These are phyloP conservation scores for Croton laevigatus DNA, from an alignment of 441 rosid species.

Conservation along the genomic window DNA sequence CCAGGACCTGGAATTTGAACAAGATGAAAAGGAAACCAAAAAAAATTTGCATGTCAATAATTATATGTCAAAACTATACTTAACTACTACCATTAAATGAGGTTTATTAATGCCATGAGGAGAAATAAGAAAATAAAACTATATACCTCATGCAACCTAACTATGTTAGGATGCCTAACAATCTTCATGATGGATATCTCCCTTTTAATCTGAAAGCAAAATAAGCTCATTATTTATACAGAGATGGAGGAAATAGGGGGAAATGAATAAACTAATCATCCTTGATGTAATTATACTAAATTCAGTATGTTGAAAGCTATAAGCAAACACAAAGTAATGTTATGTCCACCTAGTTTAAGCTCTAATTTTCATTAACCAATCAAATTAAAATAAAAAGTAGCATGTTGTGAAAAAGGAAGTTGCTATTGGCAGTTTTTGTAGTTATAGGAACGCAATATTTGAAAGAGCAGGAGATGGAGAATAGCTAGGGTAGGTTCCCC, in stretches of 20 bases:
- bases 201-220: constrained; percentile 62
- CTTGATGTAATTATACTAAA: not conserved
- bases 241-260: too few relatives aligned
- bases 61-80: not conserved
- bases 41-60: constrained; percentile 11
- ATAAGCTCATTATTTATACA: constrained; percentile 2
- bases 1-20: constrained; percentile 56
- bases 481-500: not conserved
- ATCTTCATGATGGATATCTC: constrained; percentile 97
- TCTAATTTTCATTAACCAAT: not conserved
- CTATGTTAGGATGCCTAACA: constrained; percentile 89
- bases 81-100: not conserved
- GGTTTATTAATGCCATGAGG: not conserved
- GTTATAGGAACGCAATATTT: not conserved
- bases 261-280: constrained; percentile 7
- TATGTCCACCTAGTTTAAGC: not conserved
- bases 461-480: not conserved
- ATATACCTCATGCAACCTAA: constrained; percentile 76
- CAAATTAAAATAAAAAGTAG: too few relatives aligned
- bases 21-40: not conserved
- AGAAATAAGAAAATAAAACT: constrained; percentile 9
- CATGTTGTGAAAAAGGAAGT: not conserved
- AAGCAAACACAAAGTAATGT: not conserved
- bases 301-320: not conserved
- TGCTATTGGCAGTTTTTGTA: not conserved